Base-by-base conservation (phyloP, 192 early-diverging fungal genomes). In the Geranomyces variabilis region DNA sequence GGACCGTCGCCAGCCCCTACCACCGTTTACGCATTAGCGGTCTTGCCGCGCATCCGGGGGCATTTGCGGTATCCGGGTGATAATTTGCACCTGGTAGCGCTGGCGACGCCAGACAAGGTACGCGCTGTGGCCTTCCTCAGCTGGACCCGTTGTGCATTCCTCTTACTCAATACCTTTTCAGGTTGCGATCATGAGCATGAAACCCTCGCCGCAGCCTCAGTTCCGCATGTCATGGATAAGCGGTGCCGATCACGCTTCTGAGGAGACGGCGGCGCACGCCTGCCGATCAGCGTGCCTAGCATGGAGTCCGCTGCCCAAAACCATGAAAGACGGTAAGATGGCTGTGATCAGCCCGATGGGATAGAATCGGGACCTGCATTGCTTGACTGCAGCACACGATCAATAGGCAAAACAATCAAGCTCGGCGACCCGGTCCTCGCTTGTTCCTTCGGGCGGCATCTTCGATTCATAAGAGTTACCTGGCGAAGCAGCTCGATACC, bases 121-220 rank as follows among this genome's bases (percentile, higher is more conserved):
- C n/a, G 26, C n/a, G 17, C 30, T 64, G 30, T 64, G 3, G 36
- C 36, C 36, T 3, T 41, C 5, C 36, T 7, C 36, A 3, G 36
- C 36, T 41, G 10, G 36, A n/a, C n/a, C 36, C 36, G 36, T 41
- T 41, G 3, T 41, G 36, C 36, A 10, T 10, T 41, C 36, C 10
- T 10, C 36, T 41, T 10, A 41, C 36, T 3, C 5, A 41, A 41
- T n/a, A n/a, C n/a, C 19, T 15, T 53, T 53, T 26, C 17, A 74
- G 71, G 31, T 79, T 26, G 77, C 74, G 7, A 76, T 79, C 67
- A 72, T 77, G 33, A 70, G 65, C 57, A 71, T 77, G 75, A 79
- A 79, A 55, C 77, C 77, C 12, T 57, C 12, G 10, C 77, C 73
- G 36, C 63, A 73, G 41, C 74, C 63, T 10, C 67, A 76, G 45